Evolutionary conservation across 345 rosid genomes (phyloP).

Genomic region (Salix purpurea): DNA sequence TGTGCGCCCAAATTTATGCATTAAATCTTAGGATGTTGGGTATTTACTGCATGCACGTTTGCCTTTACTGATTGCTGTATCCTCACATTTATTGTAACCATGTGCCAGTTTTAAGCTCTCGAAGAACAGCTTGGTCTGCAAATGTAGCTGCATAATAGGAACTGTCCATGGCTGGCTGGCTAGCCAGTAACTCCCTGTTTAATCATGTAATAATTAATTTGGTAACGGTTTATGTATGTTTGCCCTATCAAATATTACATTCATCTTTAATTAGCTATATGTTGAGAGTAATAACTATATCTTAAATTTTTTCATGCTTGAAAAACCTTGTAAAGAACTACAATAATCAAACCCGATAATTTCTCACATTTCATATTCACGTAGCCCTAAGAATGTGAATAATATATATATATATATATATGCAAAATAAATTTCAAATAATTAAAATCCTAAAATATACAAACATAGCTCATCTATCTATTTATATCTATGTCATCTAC

Average conservation of each 20-base stretch:
- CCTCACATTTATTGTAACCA: constrained; percentile 38
- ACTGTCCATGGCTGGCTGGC: not conserved
- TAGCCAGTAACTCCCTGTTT: not conserved
- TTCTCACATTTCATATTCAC: too few relatives aligned
- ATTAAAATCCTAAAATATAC: too few relatives aligned
- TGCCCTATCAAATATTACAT: not conserved
- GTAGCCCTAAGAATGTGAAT: too few relatives aligned
- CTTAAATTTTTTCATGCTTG: too few relatives aligned
- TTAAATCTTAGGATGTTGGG: constrained; percentile 37
- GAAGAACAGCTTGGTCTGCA: not conserved
- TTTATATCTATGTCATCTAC: too few relatives aligned
- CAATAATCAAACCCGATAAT: too few relatives aligned
- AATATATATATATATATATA: too few relatives aligned
- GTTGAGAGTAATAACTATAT: too few relatives aligned
- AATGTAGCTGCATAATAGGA: not conserved
- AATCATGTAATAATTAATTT: too few relatives aligned
- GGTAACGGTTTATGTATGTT: constrained; percentile 7
- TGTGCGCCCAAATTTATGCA: constrained; percentile 35
- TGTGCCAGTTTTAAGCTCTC: constrained; percentile 12
- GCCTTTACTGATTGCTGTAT: constrained; percentile 34
- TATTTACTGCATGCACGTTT: constrained; percentile 43
- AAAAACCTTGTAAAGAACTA: too few relatives aligned
- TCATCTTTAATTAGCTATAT: not conserved
- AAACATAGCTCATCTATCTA: too few relatives aligned
- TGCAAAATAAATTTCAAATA: too few relatives aligned